A percentile compares a stretch with the other conserved stretches of the same genome.
Evolutionary conservation across 495 filamentous ascomycete genomes (phyloP).

Genomic region (Hyphodiscus hymeniophilus): DNA sequence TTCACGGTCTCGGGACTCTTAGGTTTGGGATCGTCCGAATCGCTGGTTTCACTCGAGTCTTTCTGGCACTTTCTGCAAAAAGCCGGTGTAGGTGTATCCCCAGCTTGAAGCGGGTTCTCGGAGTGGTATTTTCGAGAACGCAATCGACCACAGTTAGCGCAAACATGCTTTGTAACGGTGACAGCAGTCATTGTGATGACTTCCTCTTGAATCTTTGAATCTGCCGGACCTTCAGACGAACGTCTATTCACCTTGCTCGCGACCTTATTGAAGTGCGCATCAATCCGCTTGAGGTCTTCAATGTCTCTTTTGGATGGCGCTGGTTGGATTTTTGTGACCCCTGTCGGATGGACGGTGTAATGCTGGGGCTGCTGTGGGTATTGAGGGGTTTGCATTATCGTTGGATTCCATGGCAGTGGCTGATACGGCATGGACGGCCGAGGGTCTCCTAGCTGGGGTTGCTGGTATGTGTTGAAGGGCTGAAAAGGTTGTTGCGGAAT

Average conservation of each 20-base stretch:
- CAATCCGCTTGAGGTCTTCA: conserved; percentile 9
- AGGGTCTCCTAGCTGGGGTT: neutral
- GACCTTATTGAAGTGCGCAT: conserved; percentile 5
- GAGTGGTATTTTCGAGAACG: conserved; percentile 23
- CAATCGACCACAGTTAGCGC: conserved; percentile 24
- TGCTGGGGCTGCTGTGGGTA: neutral
- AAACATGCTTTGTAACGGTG: conserved; percentile 24
- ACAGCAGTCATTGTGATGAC: conserved; percentile 6
- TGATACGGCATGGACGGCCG: neutral
- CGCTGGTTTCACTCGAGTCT: conserved; percentile 17
- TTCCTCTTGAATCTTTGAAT: neutral
- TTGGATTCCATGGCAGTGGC: neutral
- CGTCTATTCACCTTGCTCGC: neutral
- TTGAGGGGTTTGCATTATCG: neutral
- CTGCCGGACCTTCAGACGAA: neutral
- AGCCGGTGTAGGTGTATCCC: conserved; percentile 17
- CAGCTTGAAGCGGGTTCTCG: conserved; percentile 21
- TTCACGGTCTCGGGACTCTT: conserved; percentile 7
- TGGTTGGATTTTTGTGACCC: neutral
- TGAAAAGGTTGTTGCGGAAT: conserved; percentile 13
- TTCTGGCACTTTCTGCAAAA: conserved; percentile 25
- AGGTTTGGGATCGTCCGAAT: neutral
- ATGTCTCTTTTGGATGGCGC: conserved; percentile 7
- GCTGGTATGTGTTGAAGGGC: neutral
- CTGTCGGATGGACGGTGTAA: neutral